Evolutionary conservation across 2,329 filamentous ascomycete genomes (phyloP), one percentile per base, ranked within the genome.

Genomic region (Fusarium tricinctum): DNA sequence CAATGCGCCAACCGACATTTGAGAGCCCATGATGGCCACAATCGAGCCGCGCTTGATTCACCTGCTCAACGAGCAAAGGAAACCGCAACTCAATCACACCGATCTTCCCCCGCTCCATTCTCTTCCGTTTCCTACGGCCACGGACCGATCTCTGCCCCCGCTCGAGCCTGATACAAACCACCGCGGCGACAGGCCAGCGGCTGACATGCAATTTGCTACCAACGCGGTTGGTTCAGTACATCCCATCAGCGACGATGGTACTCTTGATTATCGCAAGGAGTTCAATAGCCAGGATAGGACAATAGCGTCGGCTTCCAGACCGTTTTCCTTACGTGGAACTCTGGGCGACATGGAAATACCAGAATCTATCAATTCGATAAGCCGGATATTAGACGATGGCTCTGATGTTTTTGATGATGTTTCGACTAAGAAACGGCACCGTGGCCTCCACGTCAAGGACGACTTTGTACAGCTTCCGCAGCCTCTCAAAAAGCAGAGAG

Each of bases 31-130:
- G 79, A 88, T 88, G 86, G 86, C 86, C 71, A 89, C 87, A 75
- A 90, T 90, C 79, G 88, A 90, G 83, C 88, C 88, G 75, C 86
- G 88, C 75, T 82, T 90, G 70, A 90, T 89, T 75, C 87, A 89
- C 76, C 79, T 90, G 69, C 81, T 90, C 73, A 90, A 90, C 78
- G 85, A 88, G 73, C 83, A 82, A 48, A 81, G 81, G 42, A 81
- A 81, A 66, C 82, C 84, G 45, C 82, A 82, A 69, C 79, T 81
- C 71, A 81, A 79, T 72, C 81, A 83, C 65, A 79, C 83, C 73
- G 85, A 87, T 63, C 82, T 88, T 4, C 86, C 87, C 38, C 83
- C 87, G 48, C 79, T 88, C 42, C 84, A 87, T 65, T 78, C 80
- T 77, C 63, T 82, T 45, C 75, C 80, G 66, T 81, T 82, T 48